Evolutionary conservation across 768 basidiomycete genomes (phyloP), one percentile per base, ranked within the genome.

Genomic region (Leccinum rimulosum): DNA sequence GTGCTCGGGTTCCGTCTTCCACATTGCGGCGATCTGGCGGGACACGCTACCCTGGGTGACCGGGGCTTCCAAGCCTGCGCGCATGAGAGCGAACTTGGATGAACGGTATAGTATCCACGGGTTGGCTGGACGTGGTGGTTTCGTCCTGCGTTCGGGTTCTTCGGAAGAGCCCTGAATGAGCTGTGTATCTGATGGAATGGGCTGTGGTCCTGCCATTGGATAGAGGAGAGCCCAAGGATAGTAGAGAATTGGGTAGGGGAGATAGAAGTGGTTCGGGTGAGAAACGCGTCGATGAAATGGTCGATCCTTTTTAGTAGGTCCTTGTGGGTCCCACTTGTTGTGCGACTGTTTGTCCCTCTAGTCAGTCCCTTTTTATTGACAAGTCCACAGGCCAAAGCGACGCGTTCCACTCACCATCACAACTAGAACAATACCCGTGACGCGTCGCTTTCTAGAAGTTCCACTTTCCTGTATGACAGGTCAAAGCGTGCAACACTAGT

Each of bases 31-130:
- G 57, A 93, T 85, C 19, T 80, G 61, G 62, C 81, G 83, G 50
- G 89, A 91, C 52, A 91, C 80, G 17, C 81, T 79, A 4, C 84
- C 82, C 68, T 91, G 90, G 6, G 82, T 72, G 6, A 75, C 54
- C 40, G 79, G 61, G 12, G 40, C n/a, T 59, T 74, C 62, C 36
- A 62, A 58, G 69, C 11, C 75, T 69, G 59, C 71, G 30, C 59
- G 59, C 22, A 68, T 40, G 22, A 6, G 0, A 1, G 1, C 73
- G 47, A 83, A 75, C 66, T 81, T 84, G 61, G 84, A 80, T 3
- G 87, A 83, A 45, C 91, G 84, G 72, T 89, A 93, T 15, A 93
- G 62, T 59, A 93, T 93, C 89, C 89, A 93, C 0, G 91, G 85
- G 68, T 93, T 93, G 10, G 86, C 84, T 3, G 91, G 91, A 0